phyloP scores from a whole-genome alignment of 2,329 filamentous ascomycete genomes.

The Alternaria metachromatica region DNA sequence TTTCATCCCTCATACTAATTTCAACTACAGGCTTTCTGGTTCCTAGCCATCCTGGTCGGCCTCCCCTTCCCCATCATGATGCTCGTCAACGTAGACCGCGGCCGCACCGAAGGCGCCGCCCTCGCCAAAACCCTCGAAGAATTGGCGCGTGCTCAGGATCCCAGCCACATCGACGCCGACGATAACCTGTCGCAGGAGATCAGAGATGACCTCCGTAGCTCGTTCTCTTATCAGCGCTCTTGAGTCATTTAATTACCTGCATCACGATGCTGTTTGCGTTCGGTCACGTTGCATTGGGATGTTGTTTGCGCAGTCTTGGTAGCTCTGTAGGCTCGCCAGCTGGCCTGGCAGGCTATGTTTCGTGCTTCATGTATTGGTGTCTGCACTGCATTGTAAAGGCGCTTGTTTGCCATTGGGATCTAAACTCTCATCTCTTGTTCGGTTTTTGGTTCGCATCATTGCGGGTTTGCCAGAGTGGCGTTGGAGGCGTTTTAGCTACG shows the following conservation, averaged over 20 bases:
- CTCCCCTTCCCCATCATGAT: constrained; percentile 84
- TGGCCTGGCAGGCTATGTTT: neutral
- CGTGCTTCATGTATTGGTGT: neutral
- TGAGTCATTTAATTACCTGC: neutral
- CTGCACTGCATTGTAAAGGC: neutral
- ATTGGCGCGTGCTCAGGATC: constrained; percentile 19
- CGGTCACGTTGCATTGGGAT: constrained; percentile 9
- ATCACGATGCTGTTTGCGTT: neutral
- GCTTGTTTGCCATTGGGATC: neutral
- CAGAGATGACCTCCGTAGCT: constrained; percentile 18
- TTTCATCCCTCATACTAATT: neutral
- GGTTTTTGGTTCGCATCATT: neutral
- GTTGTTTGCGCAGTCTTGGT: constrained; percentile 12
- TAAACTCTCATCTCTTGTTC: neutral
- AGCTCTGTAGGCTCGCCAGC: neutral
- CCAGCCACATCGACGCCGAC: constrained; percentile 5
- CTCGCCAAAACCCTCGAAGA: constrained; percentile 49
- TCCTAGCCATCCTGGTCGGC: constrained; percentile 83
- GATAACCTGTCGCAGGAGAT: constrained; percentile 21
- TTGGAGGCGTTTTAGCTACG: neutral
- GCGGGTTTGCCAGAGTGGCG: neutral
- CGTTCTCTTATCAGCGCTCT: constrained; percentile 25
- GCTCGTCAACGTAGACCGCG: constrained; percentile 78
- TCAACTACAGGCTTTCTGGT: constrained; percentile 75
- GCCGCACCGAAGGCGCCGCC: constrained; percentile 51